Evolutionary conservation across 495 filamentous ascomycete species (phyloP), one percentile per base, ranked within the genome.

Genomic region (Apiosordaria backusii): DNA sequence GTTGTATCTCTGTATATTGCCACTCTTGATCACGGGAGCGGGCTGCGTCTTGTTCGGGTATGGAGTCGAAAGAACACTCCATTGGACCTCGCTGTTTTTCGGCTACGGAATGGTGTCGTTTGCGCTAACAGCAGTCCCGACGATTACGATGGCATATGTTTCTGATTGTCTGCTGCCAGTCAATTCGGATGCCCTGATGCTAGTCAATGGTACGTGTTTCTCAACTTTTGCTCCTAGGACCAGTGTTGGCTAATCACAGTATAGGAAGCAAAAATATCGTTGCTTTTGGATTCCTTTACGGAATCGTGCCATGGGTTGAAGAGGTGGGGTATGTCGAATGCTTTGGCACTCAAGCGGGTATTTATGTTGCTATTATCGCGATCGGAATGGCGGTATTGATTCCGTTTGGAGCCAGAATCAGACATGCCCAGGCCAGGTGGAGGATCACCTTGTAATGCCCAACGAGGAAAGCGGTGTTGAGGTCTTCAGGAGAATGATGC

Each of bases 271-370:
- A 76, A 65, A 74, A 76, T 50, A 70, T 76, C 29, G 74, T 77
- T 0, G 72, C 72, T 1, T 77, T 77, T 25, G 69, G 74, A 2
- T 77, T 75, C 26, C 64, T 74, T 1, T 74, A 75, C 24, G 74
- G 70, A 3, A 71, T 77, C 55, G 62, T 76, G 24, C 82, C 82
- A 1, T 86, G 84, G 85, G 79, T 84, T 19, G 74, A 79, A 35
- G 63, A 75, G 58, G 74, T 76, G 0, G 83, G 85, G 1, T 86
- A 86, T 57, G 61, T 75, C 4, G 73, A 78, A 64, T 82, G 82
- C 22, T 86, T 81, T 62, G 83, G 84, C 1, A 70, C 78, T n/a
- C 84, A 85, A 77, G 82, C 83, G 0, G 80, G 81, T 25, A 83
- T 85, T 6, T 77, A 69, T 63, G 70, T 73, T n/a, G 70, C 67